These are phyloP conservation scores for Lolium rigidum DNA, from an alignment of 176 grass and related monocot genomes.

Conservation along the genomic window DNA sequence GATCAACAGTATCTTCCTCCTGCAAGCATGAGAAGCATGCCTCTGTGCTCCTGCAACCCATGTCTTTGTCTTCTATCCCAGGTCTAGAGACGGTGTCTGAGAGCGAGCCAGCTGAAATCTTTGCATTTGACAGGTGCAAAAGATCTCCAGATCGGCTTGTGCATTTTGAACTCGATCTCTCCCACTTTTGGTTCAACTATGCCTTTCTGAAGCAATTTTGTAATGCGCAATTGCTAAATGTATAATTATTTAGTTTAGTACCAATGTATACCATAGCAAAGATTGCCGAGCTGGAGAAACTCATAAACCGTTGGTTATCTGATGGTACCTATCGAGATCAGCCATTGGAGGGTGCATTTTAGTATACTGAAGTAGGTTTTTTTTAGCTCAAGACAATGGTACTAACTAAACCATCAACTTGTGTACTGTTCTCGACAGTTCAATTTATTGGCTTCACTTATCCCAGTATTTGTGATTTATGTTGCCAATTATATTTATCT, in stretches of 20 bases:
- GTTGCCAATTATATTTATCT: background rate
- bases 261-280: background rate
- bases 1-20: too few species aligned
- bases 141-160: too few species aligned
- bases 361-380: background rate
- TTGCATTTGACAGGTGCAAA: too few species aligned
- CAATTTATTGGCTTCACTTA: background rate
- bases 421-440: background rate
- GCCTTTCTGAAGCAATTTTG: background rate
- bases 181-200: slow-evolving; percentile 9
- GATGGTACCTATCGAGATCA: background rate
- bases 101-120: too few species aligned
- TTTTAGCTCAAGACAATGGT: background rate
- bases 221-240: background rate
- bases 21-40: too few species aligned
- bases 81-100: too few species aligned
- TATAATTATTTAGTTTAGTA: background rate
- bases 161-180: too few species aligned
- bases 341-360: background rate
- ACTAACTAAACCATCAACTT: background rate
- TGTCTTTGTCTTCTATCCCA: too few species aligned
- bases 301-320: background rate
- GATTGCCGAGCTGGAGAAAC: background rate
- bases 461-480: background rate
- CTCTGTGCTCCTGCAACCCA: too few species aligned